Conservation (phyloP, 129 eudicot genomes). For the Saussurea involucrata region DNA sequence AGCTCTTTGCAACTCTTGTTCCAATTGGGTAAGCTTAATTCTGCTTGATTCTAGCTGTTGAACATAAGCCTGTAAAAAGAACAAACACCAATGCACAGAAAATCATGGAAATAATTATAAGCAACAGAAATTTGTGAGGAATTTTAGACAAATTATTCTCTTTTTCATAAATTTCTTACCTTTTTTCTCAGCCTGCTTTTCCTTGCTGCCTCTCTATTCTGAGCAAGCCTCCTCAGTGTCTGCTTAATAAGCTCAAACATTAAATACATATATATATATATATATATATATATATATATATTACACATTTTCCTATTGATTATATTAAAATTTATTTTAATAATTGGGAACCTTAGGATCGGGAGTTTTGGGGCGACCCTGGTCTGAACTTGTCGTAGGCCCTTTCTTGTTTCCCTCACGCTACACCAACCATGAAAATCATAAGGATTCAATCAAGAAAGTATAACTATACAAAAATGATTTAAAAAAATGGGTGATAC, state of each 20-base stretch:
- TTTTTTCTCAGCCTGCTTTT: constrained; percentile 97
- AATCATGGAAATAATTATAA: constrained; percentile 10
- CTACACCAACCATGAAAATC: constrained; percentile 39
- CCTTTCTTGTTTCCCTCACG: constrained; percentile 93
- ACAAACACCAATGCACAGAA: constrained; percentile 21
- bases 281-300: too few relatives aligned
- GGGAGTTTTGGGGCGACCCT: constrained; percentile 84
- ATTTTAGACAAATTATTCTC: constrained; percentile 25
- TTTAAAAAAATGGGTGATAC: not conserved
- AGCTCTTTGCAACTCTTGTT: constrained; percentile 93
- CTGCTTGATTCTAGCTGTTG: constrained; percentile 97
- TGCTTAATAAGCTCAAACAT: constrained; percentile 34
- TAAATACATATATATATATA: not conserved
- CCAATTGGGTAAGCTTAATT: constrained; percentile 87
- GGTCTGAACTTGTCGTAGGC: constrained; percentile 78
- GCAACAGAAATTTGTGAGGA: constrained; percentile 18
- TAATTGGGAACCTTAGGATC: constrained; percentile 67
- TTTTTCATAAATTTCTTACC: constrained; percentile 45
- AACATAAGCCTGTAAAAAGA: constrained; percentile 81
- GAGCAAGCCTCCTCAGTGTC: constrained; percentile 98
- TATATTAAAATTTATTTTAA: not conserved
- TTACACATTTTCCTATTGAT: not conserved
- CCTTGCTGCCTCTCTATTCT: constrained; percentile 97
- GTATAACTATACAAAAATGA: not conserved
- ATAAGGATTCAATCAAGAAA: not conserved